Percentiles rank a stretch among this genome's conserved stretches.
Evolutionary conservation across 129 eudicot species (phyloP).

Genomic region (Artemisia tridentata): DNA sequence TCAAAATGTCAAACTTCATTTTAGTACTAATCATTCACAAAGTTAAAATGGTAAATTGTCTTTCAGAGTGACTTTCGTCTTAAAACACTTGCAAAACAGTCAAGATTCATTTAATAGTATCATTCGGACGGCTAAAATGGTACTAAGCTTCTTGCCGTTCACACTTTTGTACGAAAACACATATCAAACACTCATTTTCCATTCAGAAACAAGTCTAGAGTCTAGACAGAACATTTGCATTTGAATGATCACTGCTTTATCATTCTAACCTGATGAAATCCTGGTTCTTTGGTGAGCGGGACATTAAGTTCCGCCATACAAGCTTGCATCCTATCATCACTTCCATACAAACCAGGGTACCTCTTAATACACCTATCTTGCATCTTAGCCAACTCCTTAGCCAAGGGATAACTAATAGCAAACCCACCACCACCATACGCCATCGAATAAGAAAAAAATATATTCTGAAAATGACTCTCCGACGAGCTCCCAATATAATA

Average conservation of each 20-base stretch:
- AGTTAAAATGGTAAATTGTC: no score
- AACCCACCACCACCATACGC: slow-evolving; percentile 92
- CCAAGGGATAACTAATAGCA: slow-evolving; percentile 79
- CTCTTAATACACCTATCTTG: slow-evolving; percentile 70
- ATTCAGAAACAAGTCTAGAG: neutral
- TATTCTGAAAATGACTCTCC: slow-evolving; percentile 79
- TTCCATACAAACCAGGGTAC: slow-evolving; percentile 75
- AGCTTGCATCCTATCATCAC: slow-evolving; percentile 88
- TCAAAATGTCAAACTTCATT: no score
- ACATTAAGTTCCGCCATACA: slow-evolving; percentile 92
- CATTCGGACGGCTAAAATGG: no score
- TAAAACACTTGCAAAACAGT: no score
- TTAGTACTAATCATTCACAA: no score
- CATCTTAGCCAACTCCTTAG: slow-evolving; percentile 59
- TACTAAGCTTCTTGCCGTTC: no score
- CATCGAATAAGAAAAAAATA: slow-evolving; percentile 71
- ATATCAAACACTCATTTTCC: neutral
- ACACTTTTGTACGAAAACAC: neutral
- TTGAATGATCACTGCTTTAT: neutral
- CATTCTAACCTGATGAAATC: slow-evolving; percentile 73
- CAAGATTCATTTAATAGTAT: no score
- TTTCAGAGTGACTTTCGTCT: no score
- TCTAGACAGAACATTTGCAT: no score
- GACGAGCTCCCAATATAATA: slow-evolving; percentile 76
- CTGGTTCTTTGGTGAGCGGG: slow-evolving; percentile 64